A percentile compares a stretch with the other conserved stretches of the same genome.
Evolutionary conservation across 2,329 filamentous ascomycete species (phyloP).

Genomic region (Hymenoscyphus scutula): DNA sequence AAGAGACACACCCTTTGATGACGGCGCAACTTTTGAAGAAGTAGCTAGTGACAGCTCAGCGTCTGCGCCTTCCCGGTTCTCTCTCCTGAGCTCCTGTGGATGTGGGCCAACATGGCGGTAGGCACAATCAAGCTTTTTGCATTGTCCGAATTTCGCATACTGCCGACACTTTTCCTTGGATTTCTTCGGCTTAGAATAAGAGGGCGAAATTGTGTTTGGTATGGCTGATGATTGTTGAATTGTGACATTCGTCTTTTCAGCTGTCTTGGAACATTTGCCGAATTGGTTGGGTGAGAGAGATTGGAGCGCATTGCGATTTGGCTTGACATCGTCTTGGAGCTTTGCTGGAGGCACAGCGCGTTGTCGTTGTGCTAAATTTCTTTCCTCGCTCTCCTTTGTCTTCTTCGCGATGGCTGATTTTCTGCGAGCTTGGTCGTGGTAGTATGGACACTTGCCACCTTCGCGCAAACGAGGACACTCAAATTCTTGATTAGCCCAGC

Average conservation of each 20-base stretch:
- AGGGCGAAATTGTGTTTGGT: no score
- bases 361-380: background rate
- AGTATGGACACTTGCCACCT: background rate
- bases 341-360: background rate
- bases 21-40: background rate
- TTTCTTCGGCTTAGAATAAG: no score
- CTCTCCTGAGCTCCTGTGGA: background rate
- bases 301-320: background rate
- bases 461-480: background rate
- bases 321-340: background rate
- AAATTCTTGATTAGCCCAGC: background rate
- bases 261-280: background rate
- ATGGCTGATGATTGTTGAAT: background rate
- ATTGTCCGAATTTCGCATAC: background rate
- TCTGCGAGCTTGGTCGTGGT: background rate
- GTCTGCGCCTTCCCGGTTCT: background rate
- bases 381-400: background rate
- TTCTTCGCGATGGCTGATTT: background rate
- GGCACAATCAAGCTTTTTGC: background rate
- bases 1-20: no score
- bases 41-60: background rate
- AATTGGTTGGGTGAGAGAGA: background rate
- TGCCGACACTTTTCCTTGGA: background rate
- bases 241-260: background rate
- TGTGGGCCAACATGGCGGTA: background rate